phyloP scores from a whole-genome alignment of 129 eudicot species.

The Flaveria trinervia region DNA sequence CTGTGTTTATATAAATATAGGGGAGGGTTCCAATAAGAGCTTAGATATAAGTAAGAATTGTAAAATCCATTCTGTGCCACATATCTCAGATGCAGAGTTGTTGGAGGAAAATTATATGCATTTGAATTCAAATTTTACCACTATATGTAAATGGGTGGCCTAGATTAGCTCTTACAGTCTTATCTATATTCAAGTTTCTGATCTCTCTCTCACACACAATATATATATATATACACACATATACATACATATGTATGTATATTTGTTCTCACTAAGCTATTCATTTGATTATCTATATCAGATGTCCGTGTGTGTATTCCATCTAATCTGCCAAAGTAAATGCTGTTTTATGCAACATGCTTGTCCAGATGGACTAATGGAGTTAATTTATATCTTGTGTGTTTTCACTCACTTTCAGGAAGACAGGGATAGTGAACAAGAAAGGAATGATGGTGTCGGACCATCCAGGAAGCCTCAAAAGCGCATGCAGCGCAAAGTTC shows the following conservation, averaged over 20 bases:
- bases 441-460: slow-evolving; percentile 77
- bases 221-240: neutral
- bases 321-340: slow-evolving; percentile 5
- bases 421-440: slow-evolving; percentile 85
- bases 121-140: neutral
- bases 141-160: neutral
- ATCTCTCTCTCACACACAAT: neutral
- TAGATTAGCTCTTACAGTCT: neutral
- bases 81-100: neutral
- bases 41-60: neutral
- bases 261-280: slow-evolving; percentile 13
- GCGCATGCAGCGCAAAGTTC: slow-evolving; percentile 62
- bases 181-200: neutral
- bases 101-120: neutral
- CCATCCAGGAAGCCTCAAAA: slow-evolving; percentile 74
- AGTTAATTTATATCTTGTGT: slow-evolving; percentile 2
- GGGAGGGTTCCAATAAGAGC: neutral
- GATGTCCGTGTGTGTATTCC: slow-evolving; percentile 13
- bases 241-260: neutral
- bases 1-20: neutral
- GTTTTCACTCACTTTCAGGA: slow-evolving; percentile 47
- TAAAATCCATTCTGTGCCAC: neutral
- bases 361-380: slow-evolving; percentile 23
- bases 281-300: slow-evolving; percentile 7
- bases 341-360: slow-evolving; percentile 24